phyloP scores from a whole-genome alignment of 768 basidiomycete genomes.

The Mycena vulgaris region DNA sequence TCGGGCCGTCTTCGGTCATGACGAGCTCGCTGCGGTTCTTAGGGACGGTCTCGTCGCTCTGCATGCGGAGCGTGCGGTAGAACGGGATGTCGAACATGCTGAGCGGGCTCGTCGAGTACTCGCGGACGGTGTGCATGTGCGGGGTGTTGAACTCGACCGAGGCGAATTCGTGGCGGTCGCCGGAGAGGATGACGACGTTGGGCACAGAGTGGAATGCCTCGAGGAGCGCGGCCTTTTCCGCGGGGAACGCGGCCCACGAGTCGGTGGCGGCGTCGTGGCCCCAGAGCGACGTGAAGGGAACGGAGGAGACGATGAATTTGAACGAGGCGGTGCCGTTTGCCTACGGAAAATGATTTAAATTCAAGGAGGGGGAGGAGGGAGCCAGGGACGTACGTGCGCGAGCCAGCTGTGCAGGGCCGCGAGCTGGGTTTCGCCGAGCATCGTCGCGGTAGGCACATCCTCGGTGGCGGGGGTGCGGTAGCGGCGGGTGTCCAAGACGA shows the following conservation, averaged over 20 bases:
- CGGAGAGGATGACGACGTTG: constrained; percentile 79
- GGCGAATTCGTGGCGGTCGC: constrained; percentile 87
- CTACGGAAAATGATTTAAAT: constrained; percentile 48
- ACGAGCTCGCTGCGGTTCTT: constrained; percentile 49
- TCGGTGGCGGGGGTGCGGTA: constrained; percentile 64
- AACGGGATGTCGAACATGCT: constrained; percentile 81
- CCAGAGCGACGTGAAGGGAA: constrained; percentile 85
- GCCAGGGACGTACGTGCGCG: constrained; percentile 55
- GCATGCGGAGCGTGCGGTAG: constrained; percentile 63
- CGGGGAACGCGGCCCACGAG: constrained; percentile 77
- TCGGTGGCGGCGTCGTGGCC: constrained; percentile 72
- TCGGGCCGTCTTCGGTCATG: constrained; percentile 44
- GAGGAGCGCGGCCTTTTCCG: constrained; percentile 73
- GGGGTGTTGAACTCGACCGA: constrained; percentile 70
- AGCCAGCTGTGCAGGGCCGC: constrained; percentile 76
- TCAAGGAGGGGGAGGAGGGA: constrained; percentile 3
- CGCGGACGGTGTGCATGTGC: constrained; percentile 62
- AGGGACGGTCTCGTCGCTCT: constrained; percentile 61
- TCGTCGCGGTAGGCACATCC: constrained; percentile 63
- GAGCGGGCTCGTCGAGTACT: constrained; percentile 80
- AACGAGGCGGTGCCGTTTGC: constrained; percentile 81
- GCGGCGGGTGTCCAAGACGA: constrained; percentile 82
- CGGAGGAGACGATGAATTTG: constrained; percentile 83
- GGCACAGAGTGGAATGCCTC: constrained; percentile 74
- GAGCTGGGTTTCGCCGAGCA: constrained; percentile 80